Percentiles rank a stretch among this genome's conserved stretches.
phyloP scores from a whole-genome alignment of 371 early-diverging fungal species.

The Haplosporangium sp. region DNA sequence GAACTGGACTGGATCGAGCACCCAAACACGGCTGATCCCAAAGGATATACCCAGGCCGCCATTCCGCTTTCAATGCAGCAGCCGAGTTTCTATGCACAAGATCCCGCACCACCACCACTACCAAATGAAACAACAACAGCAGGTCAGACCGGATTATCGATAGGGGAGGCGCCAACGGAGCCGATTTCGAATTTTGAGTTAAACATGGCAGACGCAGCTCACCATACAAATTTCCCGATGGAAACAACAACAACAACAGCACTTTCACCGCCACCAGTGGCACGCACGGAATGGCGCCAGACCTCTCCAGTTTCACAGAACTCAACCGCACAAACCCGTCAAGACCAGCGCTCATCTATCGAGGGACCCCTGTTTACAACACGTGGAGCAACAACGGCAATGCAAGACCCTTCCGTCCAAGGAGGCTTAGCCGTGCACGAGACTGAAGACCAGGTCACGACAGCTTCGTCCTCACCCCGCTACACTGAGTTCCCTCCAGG shows the following conservation, averaged over 20 bases:
- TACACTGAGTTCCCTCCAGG: constrained; percentile 21
- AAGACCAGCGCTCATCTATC: neutral
- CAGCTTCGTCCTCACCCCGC: constrained; percentile 8
- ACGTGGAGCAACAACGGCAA: neutral
- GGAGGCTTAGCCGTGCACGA: constrained; percentile 8
- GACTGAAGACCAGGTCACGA: neutral
- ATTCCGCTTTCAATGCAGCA: constrained; percentile 24
- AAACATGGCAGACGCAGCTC: neutral
- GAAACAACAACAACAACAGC: neutral
- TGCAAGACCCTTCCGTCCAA: neutral
- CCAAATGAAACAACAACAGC: too few relatives aligned
- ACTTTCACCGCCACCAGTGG: constrained; percentile 21
- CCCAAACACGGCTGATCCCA: constrained; percentile 14
- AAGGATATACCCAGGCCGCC: constrained; percentile 14
- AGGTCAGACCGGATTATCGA: too few relatives aligned
- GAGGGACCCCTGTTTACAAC: too few relatives aligned
- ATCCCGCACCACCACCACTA: too few relatives aligned
- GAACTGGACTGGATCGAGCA: constrained; percentile 12
- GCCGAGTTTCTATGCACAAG: neutral
- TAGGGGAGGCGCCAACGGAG: too few relatives aligned
- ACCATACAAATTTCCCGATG: neutral
- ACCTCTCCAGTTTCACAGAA: neutral
- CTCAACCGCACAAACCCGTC: neutral
- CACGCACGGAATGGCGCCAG: constrained; percentile 1
- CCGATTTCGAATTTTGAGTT: neutral